Conservation (phyloP, 306 rosid genomes). For the Adenanthera pavonina region DNA sequence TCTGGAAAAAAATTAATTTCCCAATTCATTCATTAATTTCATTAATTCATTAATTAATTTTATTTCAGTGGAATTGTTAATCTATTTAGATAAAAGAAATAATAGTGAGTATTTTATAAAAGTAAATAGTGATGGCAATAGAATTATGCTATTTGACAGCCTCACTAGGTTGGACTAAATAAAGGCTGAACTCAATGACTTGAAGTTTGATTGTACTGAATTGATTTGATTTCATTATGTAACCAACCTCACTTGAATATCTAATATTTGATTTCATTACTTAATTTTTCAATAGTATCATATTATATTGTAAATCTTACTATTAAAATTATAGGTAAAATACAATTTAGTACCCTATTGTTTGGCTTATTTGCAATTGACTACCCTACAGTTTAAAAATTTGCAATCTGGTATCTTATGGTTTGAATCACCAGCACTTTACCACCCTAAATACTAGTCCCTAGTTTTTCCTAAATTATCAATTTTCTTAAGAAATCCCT, state of each 20-base stretch:
- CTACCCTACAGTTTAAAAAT: too few species aligned
- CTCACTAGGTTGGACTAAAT: background rate
- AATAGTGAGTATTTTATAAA: slow-evolving; percentile 1
- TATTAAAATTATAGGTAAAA: background rate
- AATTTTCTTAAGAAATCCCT: background rate
- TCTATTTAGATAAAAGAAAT: slow-evolving; percentile 5
- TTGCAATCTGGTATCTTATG: too few species aligned
- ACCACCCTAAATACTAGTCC: too few species aligned
- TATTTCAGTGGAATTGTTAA: background rate
- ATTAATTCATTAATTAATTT: background rate
- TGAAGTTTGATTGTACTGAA: background rate
- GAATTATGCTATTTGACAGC: background rate
- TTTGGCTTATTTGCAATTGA: too few species aligned
- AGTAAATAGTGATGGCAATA: background rate
- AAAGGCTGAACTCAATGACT: background rate
- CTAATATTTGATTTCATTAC: background rate
- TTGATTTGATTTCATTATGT: background rate
- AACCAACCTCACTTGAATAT: background rate
- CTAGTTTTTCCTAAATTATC: too few species aligned
- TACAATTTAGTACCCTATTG: too few species aligned
- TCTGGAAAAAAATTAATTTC: background rate
- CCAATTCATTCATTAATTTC: background rate
- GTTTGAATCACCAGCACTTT: too few species aligned
- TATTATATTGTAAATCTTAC: background rate
- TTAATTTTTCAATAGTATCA: background rate